Evolutionary conservation across 768 basidiomycete genomes (phyloP).

Genomic region (Collybiopsis luxurians): DNA sequence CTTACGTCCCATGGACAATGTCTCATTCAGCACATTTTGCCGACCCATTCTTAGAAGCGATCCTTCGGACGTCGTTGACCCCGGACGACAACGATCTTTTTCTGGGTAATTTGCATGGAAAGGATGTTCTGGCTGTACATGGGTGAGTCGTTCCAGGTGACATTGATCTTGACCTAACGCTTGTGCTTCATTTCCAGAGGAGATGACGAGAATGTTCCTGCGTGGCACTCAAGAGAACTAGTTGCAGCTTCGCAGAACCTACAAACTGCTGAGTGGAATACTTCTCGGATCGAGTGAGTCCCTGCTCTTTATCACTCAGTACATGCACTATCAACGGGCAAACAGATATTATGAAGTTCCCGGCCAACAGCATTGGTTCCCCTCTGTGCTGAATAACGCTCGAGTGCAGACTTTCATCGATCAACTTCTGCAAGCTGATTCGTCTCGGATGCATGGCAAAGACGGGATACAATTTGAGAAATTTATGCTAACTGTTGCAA

Average conservation of each 20-base stretch:
- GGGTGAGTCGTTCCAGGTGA: slow-evolving; percentile 45
- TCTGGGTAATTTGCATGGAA: slow-evolving; percentile 71
- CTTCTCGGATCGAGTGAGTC: not conserved
- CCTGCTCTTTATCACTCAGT: not conserved
- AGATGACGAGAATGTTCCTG: slow-evolving; percentile 82
- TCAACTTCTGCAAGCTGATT: slow-evolving; percentile 14
- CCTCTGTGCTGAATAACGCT: slow-evolving; percentile 51
- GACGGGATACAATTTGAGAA: slow-evolving; percentile 10
- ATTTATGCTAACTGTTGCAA: slow-evolving; percentile 75
- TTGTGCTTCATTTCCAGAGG: slow-evolving; percentile 41
- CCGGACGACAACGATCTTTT: slow-evolving; percentile 89
- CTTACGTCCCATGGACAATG: slow-evolving; percentile 73
- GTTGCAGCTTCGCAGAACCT: slow-evolving; percentile 51
- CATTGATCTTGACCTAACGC: not conserved
- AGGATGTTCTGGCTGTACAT: slow-evolving; percentile 72
- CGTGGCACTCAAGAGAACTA: slow-evolving; percentile 76
- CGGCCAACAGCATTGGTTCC: slow-evolving; percentile 70
- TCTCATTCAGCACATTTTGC: slow-evolving; percentile 74
- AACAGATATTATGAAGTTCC: slow-evolving; percentile 61
- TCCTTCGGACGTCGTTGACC: slow-evolving; percentile 72
- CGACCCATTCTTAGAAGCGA: slow-evolving; percentile 69
- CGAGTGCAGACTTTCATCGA: slow-evolving; percentile 55
- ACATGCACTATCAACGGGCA: not conserved
- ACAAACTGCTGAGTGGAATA: not conserved
- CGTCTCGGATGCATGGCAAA: not conserved